Conservation (phyloP, 371 early-diverging fungal species). For the Mortierella polycephala region DNA sequence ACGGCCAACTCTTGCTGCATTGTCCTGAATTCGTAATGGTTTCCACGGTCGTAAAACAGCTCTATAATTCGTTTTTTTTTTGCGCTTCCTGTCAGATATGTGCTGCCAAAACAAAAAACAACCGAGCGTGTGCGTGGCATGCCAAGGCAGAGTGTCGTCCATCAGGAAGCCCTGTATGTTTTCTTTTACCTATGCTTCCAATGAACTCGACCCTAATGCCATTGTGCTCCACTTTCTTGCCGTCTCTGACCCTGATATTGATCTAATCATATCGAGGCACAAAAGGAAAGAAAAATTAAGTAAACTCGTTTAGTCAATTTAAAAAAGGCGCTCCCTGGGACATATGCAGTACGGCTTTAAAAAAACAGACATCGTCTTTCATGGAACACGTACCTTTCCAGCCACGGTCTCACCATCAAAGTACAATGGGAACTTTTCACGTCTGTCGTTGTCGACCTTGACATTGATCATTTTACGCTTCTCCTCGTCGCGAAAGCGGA, state of each 20-base stretch:
- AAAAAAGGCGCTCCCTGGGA: background rate
- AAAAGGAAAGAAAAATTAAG: background rate
- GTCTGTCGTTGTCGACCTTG: constrained; percentile 88
- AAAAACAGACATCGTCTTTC: background rate
- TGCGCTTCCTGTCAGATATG: too few relatives aligned
- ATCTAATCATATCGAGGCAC: constrained; percentile 66
- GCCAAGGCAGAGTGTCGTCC: too few relatives aligned
- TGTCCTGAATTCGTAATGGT: constrained; percentile 94
- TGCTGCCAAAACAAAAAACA: background rate
- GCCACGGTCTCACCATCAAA: constrained; percentile 95
- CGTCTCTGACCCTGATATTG: constrained; percentile 87
- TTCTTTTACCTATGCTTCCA: constrained; percentile 88
- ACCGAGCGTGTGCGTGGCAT: too few relatives aligned
- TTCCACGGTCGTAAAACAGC: constrained; percentile 94
- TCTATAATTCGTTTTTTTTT: constrained; percentile 59
- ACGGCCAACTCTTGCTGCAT: constrained; percentile 84
- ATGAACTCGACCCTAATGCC: constrained; percentile 98
- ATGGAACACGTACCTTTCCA: constrained; percentile 80
- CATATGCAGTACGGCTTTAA: background rate
- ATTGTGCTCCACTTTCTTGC: constrained; percentile 94
- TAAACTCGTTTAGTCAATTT: background rate
- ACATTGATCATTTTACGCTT: constrained; percentile 87
- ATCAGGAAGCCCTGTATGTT: background rate
- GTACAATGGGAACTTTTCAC: constrained; percentile 91
- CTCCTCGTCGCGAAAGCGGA: constrained; percentile 80